These are phyloP conservation scores for Euphorbia tirucalli DNA, from an alignment of 345 rosid genomes.

Conservation along the genomic window DNA sequence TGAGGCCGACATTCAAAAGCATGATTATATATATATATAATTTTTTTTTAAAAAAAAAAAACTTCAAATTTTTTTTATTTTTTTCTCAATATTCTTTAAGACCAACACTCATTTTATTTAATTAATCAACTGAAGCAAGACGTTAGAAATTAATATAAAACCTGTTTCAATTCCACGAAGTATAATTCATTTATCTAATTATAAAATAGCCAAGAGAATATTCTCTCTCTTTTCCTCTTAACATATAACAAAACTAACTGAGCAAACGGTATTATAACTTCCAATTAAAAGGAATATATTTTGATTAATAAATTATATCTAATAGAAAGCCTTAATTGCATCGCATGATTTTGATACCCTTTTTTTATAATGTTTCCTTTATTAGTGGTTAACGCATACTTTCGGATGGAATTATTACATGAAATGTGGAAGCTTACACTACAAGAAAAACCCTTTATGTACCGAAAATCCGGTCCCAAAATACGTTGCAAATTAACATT, in stretches of 20 bases:
- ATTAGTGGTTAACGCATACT: neutral
- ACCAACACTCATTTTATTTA: neutral
- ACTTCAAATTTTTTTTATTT: too few relatives aligned
- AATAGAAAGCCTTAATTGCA: neutral
- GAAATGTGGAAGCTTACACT: too few relatives aligned
- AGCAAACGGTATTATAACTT: conserved; percentile 8
- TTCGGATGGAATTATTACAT: too few relatives aligned
- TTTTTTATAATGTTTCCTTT: neutral
- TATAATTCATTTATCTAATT: neutral
- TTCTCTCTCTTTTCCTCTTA: conserved; percentile 14
- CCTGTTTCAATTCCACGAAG: neutral
- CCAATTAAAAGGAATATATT: conserved; percentile 3
- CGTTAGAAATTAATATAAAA: too few relatives aligned
- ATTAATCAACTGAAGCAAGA: too few relatives aligned
- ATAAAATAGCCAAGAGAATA: conserved; percentile 17
- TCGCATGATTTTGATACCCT: neutral
- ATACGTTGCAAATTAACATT: too few relatives aligned
- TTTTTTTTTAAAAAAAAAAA: conserved; percentile 8
- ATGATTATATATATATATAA: conserved; percentile 12
- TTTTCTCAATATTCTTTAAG: neutral
- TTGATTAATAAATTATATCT: neutral
- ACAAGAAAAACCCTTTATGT: too few relatives aligned
- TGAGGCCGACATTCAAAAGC: conserved; percentile 33
- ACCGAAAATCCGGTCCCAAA: too few relatives aligned
- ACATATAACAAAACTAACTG: conserved; percentile 8